These are phyloP conservation scores for Dryadomyces sulphureus DNA, from an alignment of 2,329 filamentous ascomycete species.

Conservation along the genomic window DNA sequence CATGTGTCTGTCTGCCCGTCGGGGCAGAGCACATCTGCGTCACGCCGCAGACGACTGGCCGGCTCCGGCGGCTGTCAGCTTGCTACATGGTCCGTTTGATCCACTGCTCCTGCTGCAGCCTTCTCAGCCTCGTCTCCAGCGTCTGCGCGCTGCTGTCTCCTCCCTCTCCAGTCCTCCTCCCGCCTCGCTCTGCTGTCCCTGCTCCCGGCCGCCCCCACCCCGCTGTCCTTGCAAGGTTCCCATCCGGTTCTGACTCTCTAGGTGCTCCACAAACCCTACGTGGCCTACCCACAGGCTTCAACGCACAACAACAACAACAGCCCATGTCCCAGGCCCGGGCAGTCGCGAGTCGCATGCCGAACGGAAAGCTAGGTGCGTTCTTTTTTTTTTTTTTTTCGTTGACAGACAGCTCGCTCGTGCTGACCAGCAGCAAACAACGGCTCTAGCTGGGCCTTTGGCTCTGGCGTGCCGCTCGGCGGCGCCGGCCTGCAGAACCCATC, in stretches of 20 bases:
- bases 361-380: slow-evolving; percentile 45
- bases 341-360: slow-evolving; percentile 45
- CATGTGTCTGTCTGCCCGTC: no score
- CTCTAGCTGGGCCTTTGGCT: slow-evolving; percentile 48
- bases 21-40: no score
- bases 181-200: not conserved
- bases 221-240: no score
- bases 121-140: not conserved
- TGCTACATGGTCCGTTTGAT: no score
- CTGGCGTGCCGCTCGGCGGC: slow-evolving; percentile 43
- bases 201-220: not conserved
- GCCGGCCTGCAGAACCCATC: slow-evolving; percentile 36
- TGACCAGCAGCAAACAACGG: slow-evolving; percentile 28
- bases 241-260: slow-evolving; percentile 8
- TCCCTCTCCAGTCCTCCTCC: not conserved
- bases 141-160: not conserved
- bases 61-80: no score
- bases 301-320: slow-evolving; percentile 42
- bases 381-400: not conserved
- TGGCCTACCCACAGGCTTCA: slow-evolving; percentile 46
- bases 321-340: slow-evolving; percentile 24
- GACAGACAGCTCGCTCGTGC: not conserved
- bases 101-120: no score
- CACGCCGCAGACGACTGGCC: no score
- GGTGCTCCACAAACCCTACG: slow-evolving; percentile 47